These are phyloP conservation scores for Mitragyna speciosa DNA, from an alignment of 257 asterid species.

Conservation along the genomic window DNA sequence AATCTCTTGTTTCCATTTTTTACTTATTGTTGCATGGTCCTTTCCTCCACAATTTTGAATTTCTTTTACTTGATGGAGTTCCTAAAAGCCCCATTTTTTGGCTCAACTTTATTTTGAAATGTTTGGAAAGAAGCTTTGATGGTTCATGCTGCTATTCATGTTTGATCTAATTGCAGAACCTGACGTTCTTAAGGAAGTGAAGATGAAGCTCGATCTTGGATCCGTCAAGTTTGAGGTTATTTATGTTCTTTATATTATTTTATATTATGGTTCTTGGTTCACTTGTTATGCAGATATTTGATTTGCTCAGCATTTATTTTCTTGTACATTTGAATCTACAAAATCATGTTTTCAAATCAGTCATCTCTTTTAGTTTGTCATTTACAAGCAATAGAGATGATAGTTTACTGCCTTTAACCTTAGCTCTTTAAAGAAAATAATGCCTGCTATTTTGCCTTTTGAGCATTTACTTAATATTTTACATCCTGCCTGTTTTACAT, in stretches of 20 bases:
- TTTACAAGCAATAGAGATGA: background rate
- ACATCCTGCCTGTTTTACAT: background rate
- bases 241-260: background rate
- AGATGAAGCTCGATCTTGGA: conserved; percentile 88
- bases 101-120: conserved; percentile 3
- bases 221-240: conserved; percentile 88
- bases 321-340: background rate
- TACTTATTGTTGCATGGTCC: background rate
- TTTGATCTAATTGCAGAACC: conserved; percentile 63
- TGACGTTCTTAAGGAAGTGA: conserved; percentile 90
- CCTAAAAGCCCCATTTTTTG: background rate
- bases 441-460: background rate
- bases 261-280: background rate
- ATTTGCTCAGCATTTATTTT: background rate
- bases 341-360: background rate
- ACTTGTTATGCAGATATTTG: background rate
- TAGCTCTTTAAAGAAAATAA: background rate
- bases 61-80: background rate
- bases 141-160: background rate
- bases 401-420: background rate
- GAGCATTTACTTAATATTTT: background rate
- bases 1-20: background rate
- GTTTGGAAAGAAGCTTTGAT: too few relatives aligned
- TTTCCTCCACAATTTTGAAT: background rate
- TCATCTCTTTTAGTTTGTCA: background rate